These are phyloP conservation scores for Calonectria leucothoes DNA, from an alignment of 2,329 filamentous ascomycete genomes.

Conservation along the genomic window DNA sequence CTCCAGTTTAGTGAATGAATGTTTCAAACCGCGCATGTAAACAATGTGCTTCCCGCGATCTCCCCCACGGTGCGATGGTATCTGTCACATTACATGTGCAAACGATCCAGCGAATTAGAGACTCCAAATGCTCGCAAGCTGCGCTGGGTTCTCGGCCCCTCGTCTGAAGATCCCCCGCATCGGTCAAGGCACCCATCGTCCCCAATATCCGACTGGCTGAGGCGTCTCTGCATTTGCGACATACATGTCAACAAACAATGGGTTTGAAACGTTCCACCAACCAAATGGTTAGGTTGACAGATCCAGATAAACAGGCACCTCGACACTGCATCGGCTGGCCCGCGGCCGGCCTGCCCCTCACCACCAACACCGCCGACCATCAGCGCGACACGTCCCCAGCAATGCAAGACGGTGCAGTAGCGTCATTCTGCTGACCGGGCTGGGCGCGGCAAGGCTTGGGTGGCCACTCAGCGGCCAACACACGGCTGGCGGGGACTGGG, in stretches of 20 bases:
- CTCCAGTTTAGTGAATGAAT: neutral
- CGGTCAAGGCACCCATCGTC: conserved; percentile 17
- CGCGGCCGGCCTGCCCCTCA: neutral
- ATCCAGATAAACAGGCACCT: neutral
- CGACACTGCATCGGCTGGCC: neutral
- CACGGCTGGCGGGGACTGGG: conserved; percentile 33
- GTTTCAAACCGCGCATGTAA: neutral
- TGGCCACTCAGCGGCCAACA: conserved; percentile 39
- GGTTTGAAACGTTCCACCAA: neutral
- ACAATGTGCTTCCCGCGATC: neutral
- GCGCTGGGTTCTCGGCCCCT: conserved; percentile 1
- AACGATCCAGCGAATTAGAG: conserved; percentile 28
- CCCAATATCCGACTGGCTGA: conserved; percentile 23
- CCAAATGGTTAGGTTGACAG: neutral
- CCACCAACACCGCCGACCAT: neutral
- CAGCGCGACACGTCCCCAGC: conserved; percentile 24
- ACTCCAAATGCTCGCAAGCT: conserved; percentile 2
- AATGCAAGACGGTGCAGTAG: conserved; percentile 31
- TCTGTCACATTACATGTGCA: neutral
- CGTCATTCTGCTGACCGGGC: conserved; percentile 32
- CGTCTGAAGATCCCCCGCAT: conserved; percentile 31
- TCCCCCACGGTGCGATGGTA: neutral
- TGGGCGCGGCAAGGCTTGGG: conserved; percentile 12
- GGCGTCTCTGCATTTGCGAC: conserved; percentile 20
- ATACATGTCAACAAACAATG: conserved; percentile 25